Conservation (phyloP, 805 yeast genomes). For the Torulaspora maleeae region DNA sequence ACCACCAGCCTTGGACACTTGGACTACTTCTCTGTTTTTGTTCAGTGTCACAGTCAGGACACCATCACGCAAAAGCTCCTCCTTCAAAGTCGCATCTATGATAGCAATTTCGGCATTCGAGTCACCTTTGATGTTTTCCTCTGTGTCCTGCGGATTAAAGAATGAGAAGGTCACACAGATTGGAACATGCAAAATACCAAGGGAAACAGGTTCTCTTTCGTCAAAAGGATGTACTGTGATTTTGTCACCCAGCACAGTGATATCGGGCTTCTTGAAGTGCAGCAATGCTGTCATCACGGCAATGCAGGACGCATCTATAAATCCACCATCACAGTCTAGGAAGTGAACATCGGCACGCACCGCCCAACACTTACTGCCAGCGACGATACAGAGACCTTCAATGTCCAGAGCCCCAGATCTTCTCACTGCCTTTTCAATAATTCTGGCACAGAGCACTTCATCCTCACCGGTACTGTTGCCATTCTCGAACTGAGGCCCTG, state of each 20-base stretch:
- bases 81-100: slow-evolving; percentile 72
- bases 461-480: slow-evolving; percentile 65
- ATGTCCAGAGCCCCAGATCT: slow-evolving; percentile 87
- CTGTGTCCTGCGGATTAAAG: slow-evolving; percentile 61
- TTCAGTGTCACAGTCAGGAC: slow-evolving; percentile 80
- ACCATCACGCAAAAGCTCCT: slow-evolving; percentile 74
- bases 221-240: slow-evolving; percentile 63
- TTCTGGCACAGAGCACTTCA: slow-evolving; percentile 72
- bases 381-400: slow-evolving; percentile 83
- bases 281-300: slow-evolving; percentile 84
- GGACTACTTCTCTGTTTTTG: slow-evolving; percentile 87
- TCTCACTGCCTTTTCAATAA: slow-evolving; percentile 87
- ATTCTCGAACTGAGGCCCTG: slow-evolving; percentile 77
- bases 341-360: slow-evolving; percentile 87
- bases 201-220: slow-evolving; percentile 82
- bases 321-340: slow-evolving; percentile 86
- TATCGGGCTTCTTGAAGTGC: slow-evolving; percentile 81
- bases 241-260: slow-evolving; percentile 61
- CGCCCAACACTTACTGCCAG: slow-evolving; percentile 89
- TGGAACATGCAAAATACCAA: slow-evolving; percentile 84
- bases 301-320: slow-evolving; percentile 83
- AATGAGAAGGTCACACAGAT: slow-evolving; percentile 86
- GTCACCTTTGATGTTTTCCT: slow-evolving; percentile 67
- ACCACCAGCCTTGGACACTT: slow-evolving; percentile 86
- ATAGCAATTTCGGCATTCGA: slow-evolving; percentile 54